Evolutionary conservation across 2,329 filamentous ascomycete genomes (phyloP).

Genomic region (Bipolaris zeicola): DNA sequence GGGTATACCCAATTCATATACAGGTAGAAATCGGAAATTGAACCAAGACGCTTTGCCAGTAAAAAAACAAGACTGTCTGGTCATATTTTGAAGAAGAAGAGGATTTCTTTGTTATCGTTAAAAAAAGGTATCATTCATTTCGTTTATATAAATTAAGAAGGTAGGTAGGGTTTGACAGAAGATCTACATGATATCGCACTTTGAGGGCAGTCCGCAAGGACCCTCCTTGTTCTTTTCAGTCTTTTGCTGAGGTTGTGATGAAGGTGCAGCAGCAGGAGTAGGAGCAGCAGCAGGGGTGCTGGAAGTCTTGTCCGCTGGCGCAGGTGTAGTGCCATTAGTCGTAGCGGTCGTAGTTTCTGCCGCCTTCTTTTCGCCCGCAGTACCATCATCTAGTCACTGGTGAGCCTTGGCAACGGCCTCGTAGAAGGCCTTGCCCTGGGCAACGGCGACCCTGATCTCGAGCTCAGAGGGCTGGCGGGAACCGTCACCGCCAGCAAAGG

Average conservation of each 20-base stretch:
- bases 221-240: constrained; percentile 62
- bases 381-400: constrained; percentile 75
- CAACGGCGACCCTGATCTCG: constrained; percentile 79
- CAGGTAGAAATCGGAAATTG: too few species aligned
- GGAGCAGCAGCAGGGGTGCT: constrained; percentile 13
- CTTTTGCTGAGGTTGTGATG: constrained; percentile 34
- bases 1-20: too few species aligned
- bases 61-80: too few species aligned
- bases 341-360: constrained; percentile 18
- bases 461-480: constrained; percentile 76
- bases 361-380: constrained; percentile 10
- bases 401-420: constrained; percentile 72
- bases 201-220: constrained; percentile 76
- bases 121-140: constrained; percentile 2
- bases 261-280: constrained; percentile 20
- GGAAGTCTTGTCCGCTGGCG: constrained; percentile 34
- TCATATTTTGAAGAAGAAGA: too few species aligned
- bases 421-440: constrained; percentile 88
- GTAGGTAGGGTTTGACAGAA: neutral
- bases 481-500: constrained; percentile 79
- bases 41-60: too few species aligned
- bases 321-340: constrained; percentile 20
- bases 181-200: constrained; percentile 70
- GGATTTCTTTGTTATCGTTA: neutral
- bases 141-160: neutral